Base-by-base conservation (phyloP, 805 yeast species). In the Saccharomycopsis guyanensis region DNA sequence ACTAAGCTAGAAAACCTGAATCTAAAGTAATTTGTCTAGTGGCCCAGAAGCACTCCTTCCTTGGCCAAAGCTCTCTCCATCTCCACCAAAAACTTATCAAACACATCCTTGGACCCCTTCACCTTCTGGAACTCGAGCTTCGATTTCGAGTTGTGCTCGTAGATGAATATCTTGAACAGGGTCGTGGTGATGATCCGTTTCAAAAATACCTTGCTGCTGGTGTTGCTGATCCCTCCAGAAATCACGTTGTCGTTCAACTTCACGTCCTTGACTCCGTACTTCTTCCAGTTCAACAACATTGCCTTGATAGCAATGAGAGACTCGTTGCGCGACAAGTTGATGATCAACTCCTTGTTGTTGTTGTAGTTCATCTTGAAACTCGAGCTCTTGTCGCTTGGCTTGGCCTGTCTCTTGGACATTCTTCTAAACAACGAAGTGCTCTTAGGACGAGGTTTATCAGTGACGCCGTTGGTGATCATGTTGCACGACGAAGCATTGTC, bases 181-280 rank as follows among this genome's bases (percentile, higher is more conserved):
- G 50, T 47, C 24, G 50, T 25, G 2, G 43, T 24, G 2, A 44
- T 39, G 20, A 43, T 37, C 16, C 41, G 45, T 32, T 45, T 44
- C 40, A 42, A 46, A 23, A 50, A 47, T 8, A 42, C 27, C 15
- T 38, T 45, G 15, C 46, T 29, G 20, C 27, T 18, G 19, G 38
- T 37, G 25, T 50, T 47, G 23, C 45, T 50, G 10, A 50, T 43
- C 3, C 42, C 43, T 3, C 47, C 50, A 20, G 51, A 38, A 23
- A 50, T 42, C 18, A 50, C 49, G 31, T 47, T 50, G 23, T 44
- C 41, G 34, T 38, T 43, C 4, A 47, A 40, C 8, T 45, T 40
- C 15, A 50, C 44, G 42, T 59, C 58, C 31, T 55, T 49, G 20
- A 62, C 50, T 8, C 62, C 64, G 44, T 61, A 63, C 41, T 57